Evolutionary conservation across 306 rosid genomes (phyloP).

Genomic region (Castanea crenata): DNA sequence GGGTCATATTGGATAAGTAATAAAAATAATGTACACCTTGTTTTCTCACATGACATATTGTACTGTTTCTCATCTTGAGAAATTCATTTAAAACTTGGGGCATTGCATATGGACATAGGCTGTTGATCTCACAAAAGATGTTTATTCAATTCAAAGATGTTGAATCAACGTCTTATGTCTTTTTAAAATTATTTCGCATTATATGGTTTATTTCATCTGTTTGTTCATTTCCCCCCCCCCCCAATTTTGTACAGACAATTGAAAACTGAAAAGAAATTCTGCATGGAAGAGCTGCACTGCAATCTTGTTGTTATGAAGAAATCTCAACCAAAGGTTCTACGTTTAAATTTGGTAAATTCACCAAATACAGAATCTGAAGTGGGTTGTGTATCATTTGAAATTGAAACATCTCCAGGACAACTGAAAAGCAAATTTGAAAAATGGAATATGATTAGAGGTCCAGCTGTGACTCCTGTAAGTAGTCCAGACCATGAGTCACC

Average conservation of each 20-base stretch:
- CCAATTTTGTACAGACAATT: constrained; percentile 48
- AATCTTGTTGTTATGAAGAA: constrained; percentile 74
- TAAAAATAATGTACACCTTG: constrained; percentile 20
- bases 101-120: constrained; percentile 11
- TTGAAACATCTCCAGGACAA: constrained; percentile 34
- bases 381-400: constrained; percentile 31
- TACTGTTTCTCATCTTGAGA: not conserved
- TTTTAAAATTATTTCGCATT: not conserved
- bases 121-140: constrained; percentile 5
- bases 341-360: constrained; percentile 63
- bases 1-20: constrained; percentile 96
- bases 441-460: constrained; percentile 47
- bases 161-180: not conserved
- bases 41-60: constrained; percentile 15
- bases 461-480: constrained; percentile 72
- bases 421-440: constrained; percentile 38
- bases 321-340: constrained; percentile 70
- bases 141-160: not conserved
- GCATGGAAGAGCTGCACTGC: constrained; percentile 88
- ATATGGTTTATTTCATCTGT: not conserved
- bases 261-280: constrained; percentile 70
- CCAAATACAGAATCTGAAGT: constrained; percentile 33
- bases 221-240: not conserved
- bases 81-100: constrained; percentile 2
- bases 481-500: constrained; percentile 78